These are phyloP conservation scores for Globisporangium megalacanthum DNA, from an alignment of 352 stramenopile species.

Conservation along the genomic window DNA sequence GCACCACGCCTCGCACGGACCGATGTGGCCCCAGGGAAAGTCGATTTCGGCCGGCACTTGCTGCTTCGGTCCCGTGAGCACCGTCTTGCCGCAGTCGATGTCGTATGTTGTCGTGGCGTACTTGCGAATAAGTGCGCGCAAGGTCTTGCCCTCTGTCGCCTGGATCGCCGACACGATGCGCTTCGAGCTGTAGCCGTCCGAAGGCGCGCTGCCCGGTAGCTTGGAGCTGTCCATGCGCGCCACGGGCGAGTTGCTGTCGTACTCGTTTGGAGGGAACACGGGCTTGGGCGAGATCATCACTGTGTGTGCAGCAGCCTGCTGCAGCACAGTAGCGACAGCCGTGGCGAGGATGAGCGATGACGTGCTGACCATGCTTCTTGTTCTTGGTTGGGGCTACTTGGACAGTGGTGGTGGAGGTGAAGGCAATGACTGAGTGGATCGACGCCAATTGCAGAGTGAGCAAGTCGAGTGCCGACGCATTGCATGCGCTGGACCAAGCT, in stretches of 20 bases:
- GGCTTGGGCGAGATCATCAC: constrained; percentile 13
- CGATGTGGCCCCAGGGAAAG: constrained; percentile 19
- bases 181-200: constrained; percentile 4
- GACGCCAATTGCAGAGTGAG: too few species aligned
- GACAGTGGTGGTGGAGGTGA: too few species aligned
- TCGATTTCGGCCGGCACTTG: constrained; percentile 15
- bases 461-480: too few species aligned
- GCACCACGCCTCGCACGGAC: constrained; percentile 18
- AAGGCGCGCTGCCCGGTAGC: constrained; percentile 4
- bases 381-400: too few species aligned
- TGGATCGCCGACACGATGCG: constrained; percentile 9
- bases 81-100: constrained; percentile 17
- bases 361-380: constrained; percentile 11
- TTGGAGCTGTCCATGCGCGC: constrained; percentile 12
- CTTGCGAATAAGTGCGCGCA: constrained; percentile 11
- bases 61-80: constrained; percentile 8
- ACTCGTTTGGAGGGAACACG: constrained; percentile 8
- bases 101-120: constrained; percentile 8
- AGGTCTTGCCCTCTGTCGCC: constrained; percentile 1
- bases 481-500: too few species aligned
- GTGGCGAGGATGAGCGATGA: constrained; percentile 10
- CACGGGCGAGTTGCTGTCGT: constrained; percentile 18
- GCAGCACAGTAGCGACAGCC: constrained; percentile 3
- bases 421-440: too few species aligned
- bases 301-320: constrained; percentile 15